phyloP scores from a whole-genome alignment of 352 stramenopile species.

The Phytopythium ostracodes region DNA sequence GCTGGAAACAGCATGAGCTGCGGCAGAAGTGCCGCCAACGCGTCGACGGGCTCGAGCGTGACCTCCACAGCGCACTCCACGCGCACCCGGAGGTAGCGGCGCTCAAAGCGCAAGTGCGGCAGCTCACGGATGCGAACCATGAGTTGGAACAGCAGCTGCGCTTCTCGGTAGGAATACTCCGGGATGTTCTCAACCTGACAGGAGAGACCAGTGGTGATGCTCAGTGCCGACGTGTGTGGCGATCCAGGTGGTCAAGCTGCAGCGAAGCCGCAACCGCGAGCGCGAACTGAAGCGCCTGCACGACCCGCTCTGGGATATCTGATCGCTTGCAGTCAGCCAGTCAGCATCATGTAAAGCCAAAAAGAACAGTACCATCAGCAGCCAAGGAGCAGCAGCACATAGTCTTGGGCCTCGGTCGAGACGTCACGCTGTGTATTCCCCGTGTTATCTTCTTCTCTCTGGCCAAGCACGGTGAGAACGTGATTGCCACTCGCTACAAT shows the following conservation, averaged over 20 bases:
- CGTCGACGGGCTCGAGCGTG: constrained; percentile 29
- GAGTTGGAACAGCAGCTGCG: constrained; percentile 60
- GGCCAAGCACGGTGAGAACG: neutral
- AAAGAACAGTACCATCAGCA: neutral
- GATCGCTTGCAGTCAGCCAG: neutral
- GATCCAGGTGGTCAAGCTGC: constrained; percentile 60
- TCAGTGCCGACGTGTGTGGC: neutral
- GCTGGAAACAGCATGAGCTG: constrained; percentile 40
- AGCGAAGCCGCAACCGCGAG: constrained; percentile 64
- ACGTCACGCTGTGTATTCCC: constrained; percentile 1
- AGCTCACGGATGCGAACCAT: constrained; percentile 34
- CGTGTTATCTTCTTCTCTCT: constrained; percentile 2
- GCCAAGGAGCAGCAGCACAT: neutral
- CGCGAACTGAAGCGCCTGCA: constrained; percentile 60
- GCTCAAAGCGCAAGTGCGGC: constrained; percentile 35
- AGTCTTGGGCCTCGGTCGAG: neutral
- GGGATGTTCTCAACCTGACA: neutral
- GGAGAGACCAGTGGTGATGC: neutral
- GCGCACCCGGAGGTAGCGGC: constrained; percentile 42
- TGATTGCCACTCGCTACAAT: neutral
- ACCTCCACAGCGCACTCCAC: constrained; percentile 43
- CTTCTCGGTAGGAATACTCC: constrained; percentile 33
- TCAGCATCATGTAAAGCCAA: neutral
- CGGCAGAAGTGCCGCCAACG: constrained; percentile 42
- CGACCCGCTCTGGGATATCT: constrained; percentile 60